These are phyloP conservation scores for Botryotinia narcissicola DNA, from an alignment of 2,329 filamentous ascomycete genomes.

Conservation along the genomic window DNA sequence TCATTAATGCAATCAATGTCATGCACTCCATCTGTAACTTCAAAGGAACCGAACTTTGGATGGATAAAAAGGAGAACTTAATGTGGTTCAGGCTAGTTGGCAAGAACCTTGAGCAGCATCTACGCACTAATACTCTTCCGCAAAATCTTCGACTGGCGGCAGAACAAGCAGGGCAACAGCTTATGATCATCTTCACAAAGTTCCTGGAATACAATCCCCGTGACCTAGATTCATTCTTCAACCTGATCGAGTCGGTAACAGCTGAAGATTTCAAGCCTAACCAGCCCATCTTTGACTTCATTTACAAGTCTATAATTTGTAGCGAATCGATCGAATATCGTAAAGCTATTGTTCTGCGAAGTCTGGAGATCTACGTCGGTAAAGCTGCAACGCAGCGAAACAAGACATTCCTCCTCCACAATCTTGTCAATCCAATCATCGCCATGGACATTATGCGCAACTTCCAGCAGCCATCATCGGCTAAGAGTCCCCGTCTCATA, in stretches of 20 bases:
- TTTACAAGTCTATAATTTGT: conserved; percentile 81
- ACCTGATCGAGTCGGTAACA: conserved; percentile 79
- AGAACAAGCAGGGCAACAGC: conserved; percentile 83
- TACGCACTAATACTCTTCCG: conserved; percentile 68
- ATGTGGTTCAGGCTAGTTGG: conserved; percentile 64
- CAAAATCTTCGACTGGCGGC: conserved; percentile 75
- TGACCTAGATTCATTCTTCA: conserved; percentile 81
- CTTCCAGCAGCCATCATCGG: conserved; percentile 58
- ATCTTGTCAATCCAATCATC: conserved; percentile 92
- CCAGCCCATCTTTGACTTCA: conserved; percentile 73
- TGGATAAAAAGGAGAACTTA: conserved; percentile 62
- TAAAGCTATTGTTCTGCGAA: conserved; percentile 76
- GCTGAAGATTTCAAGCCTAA: conserved; percentile 77
- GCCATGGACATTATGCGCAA: conserved; percentile 87
- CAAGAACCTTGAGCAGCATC: conserved; percentile 73
- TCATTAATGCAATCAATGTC: conserved; percentile 85
- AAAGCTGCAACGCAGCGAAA: conserved; percentile 79
- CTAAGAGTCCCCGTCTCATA: conserved; percentile 68
- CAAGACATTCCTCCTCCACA: conserved; percentile 88
- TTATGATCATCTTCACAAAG: conserved; percentile 80
- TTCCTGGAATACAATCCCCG: conserved; percentile 72
- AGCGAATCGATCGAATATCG: conserved; percentile 84
- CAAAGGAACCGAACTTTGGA: conserved; percentile 62
- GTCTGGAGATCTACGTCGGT: conserved; percentile 81
- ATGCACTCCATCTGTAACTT: conserved; percentile 74